A percentile compares a stretch with the other conserved stretches of the same genome.
Conservation (phyloP, 2,329 filamentous ascomycete genomes). For the Rhinocladiella similis region DNA sequence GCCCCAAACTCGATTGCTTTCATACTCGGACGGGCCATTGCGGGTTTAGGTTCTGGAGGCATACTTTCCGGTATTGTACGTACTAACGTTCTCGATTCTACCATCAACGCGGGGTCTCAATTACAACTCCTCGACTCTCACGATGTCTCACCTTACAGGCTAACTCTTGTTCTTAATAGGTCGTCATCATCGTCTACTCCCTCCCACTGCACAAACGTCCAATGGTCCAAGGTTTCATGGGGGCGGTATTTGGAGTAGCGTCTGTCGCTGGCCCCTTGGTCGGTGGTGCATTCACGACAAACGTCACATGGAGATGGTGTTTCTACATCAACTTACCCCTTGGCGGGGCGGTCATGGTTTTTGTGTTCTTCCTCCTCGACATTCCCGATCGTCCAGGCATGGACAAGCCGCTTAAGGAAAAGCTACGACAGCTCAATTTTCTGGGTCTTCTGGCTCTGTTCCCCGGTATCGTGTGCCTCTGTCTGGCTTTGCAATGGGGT, state of each 20-base stretch:
- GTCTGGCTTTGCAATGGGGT: constrained; percentile 63
- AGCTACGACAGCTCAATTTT: constrained; percentile 49
- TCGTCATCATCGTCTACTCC: constrained; percentile 41
- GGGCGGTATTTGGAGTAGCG: constrained; percentile 38
- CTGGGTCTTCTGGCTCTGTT: constrained; percentile 62
- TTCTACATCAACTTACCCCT: constrained; percentile 39
- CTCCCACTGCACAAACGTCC: constrained; percentile 41
- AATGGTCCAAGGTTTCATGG: constrained; percentile 39
- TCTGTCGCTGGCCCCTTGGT: constrained; percentile 44
- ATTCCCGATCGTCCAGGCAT: constrained; percentile 12
- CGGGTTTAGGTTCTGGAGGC: constrained; percentile 40
- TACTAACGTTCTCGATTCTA: neutral
- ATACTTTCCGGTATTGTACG: constrained; percentile 38
- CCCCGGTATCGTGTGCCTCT: constrained; percentile 59
- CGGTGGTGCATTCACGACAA: constrained; percentile 43
- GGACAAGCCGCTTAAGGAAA: constrained; percentile 24
- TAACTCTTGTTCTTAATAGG: constrained; percentile 30
- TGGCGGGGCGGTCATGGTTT: constrained; percentile 34
- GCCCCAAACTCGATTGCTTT: constrained; percentile 40
- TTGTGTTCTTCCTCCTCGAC: constrained; percentile 34
- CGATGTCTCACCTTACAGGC: too few species aligned
- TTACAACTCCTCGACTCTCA: too few species aligned
- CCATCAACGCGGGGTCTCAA: neutral
- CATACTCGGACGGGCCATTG: constrained; percentile 43
- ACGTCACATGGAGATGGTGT: constrained; percentile 42